Evolutionary conservation across 1,139 yeast species (phyloP), one percentile per base, ranked within the genome.

Genomic region (Keqinozyma sinolaborantium): DNA sequence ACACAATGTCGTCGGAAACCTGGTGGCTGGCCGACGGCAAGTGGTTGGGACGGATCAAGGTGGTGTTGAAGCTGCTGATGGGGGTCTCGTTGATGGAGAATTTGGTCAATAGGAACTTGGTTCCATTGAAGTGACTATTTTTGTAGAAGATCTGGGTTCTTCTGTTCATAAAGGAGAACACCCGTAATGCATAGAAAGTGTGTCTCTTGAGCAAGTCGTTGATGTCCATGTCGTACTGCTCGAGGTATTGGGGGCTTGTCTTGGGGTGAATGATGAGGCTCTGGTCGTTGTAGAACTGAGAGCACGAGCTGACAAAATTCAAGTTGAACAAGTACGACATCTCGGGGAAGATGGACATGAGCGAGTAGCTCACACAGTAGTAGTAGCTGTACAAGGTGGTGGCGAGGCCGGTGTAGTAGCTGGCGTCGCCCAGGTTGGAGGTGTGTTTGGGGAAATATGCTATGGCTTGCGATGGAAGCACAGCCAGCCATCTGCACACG

Each of bases 31-130:
- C 25, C 16, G 51, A 53, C 3, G 65, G 64, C 34, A 58, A 60
- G 40, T 60, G 64, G 28, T 57, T 58, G 5, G 64, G 65, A 25
- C 63, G 43, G 10, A 60, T 51, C 23, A 58, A 43, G 1, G 64
- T 56, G 16, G 45, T 46, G 28, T 50, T 53, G 40, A 60, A 60
- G 16, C 47, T 43, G 16, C 46, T 41, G 5, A 60, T 56, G 3
- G 60, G 58, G 1, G 43, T 44, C 36, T 60, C 67, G 15, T 36
- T 25, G 12, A 45, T 35, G 30, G 48, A 43, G 21, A 18, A 18
- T 10, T 18, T 18, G 7, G 10, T 10, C 21, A 18, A 18, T 4
- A 38, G 36, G 19, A 53, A 38, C 3, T 25, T 27, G 29, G 64
- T 37, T n/a, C 49, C 34, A 19, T 32, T 34, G 24, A 44, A 42